Evolutionary conservation across 2,329 filamentous ascomycete genomes (phyloP), one percentile per base, ranked within the genome.

Genomic region (Ascochyta fabae): DNA sequence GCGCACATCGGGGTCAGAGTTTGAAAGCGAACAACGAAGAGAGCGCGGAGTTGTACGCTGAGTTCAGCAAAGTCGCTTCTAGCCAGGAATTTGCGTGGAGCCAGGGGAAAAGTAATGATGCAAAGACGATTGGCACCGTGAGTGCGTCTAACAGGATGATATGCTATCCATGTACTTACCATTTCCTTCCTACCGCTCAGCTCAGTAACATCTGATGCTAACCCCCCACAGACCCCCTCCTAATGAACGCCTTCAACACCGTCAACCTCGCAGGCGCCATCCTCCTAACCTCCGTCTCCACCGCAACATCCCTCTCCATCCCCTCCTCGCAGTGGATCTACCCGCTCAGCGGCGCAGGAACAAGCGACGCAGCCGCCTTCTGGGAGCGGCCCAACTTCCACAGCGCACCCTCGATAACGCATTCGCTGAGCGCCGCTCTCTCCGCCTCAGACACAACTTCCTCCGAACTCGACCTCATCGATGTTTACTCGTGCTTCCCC

Each of bases 161-260:
- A 49, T 89, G 86, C 66, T 83, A 80, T 44, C 87, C 88, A 13
- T 90, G 86, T 88, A 70, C 29, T 15, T 12, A 49, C 81, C 72
- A 10, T 39, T 23, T 8, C n/a, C 27, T 29, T 40, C 24, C 31
- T 13, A 4, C 29, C 10, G 27, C 29, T 31, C 12, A 31, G 12
- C 29, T 31, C 1, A 2, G 13, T 12, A 31, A 12, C 29, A 2
- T 40, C 41, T 49, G 7, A 39, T 31, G 9, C 47, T 44, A 6
- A 50, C 16, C 27, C n/a, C 29, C 29, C 6, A 22, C 43, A 89
- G 86, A 89, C 72, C 86, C 86, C 0, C 75, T 90, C 0, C 72
- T 89, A 9, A 89, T 89, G 87, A 90, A 90, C 64, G 87, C 87
- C 0, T 89, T 89, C 74, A 90, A 89, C 61, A 87, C 80, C 2